phyloP scores from a whole-genome alignment of 2,329 filamentous ascomycete species.

The Pyricularia grisea region DNA sequence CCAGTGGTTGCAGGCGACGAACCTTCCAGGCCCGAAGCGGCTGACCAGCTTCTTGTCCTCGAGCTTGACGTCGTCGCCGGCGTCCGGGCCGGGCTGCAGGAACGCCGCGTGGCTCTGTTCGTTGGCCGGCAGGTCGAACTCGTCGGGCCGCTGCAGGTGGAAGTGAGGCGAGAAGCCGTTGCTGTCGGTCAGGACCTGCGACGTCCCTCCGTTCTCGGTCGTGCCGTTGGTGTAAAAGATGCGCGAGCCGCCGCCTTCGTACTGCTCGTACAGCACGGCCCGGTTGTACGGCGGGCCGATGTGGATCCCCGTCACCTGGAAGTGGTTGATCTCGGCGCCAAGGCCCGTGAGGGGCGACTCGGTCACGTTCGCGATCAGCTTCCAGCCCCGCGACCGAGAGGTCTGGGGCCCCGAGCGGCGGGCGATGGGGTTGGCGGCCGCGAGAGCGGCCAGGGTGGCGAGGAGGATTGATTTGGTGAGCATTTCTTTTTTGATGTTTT shows the following conservation, averaged over 20 bases:
- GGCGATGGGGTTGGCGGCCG: slow-evolving; percentile 1
- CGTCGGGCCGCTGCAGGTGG: slow-evolving; percentile 14
- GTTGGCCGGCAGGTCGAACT: slow-evolving; percentile 10
- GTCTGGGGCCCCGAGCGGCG: slow-evolving; percentile 1
- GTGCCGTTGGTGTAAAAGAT: slow-evolving; percentile 43
- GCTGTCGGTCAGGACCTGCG: slow-evolving; percentile 29
- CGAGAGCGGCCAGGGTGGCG: slow-evolving; percentile 1
- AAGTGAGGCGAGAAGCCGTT: slow-evolving; percentile 23
- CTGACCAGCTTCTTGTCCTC: slow-evolving; percentile 12
- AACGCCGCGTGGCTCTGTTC: slow-evolving; percentile 17
- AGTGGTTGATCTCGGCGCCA: slow-evolving; percentile 28
- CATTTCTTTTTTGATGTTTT: not conserved
- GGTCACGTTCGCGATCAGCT: slow-evolving; percentile 25
- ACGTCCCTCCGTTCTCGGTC: slow-evolving; percentile 19
- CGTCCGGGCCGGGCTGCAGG: slow-evolving; percentile 26
- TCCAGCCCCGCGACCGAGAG: slow-evolving; percentile 5
- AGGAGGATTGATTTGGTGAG: not conserved
- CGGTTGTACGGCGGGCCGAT: slow-evolving; percentile 29
- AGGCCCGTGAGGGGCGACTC: slow-evolving; percentile 26
- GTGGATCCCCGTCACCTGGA: slow-evolving; percentile 30
- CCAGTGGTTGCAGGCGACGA: slow-evolving; percentile 31
- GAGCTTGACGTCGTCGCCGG: slow-evolving; percentile 4
- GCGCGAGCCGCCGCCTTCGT: slow-evolving; percentile 12
- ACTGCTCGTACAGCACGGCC: slow-evolving; percentile 22
- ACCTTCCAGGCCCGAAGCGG: slow-evolving; percentile 21